Percentiles rank a stretch among this genome's conserved stretches.
These are phyloP conservation scores for Periglandula ipomoeae DNA, from an alignment of 2,329 filamentous ascomycete species.

Conservation along the genomic window DNA sequence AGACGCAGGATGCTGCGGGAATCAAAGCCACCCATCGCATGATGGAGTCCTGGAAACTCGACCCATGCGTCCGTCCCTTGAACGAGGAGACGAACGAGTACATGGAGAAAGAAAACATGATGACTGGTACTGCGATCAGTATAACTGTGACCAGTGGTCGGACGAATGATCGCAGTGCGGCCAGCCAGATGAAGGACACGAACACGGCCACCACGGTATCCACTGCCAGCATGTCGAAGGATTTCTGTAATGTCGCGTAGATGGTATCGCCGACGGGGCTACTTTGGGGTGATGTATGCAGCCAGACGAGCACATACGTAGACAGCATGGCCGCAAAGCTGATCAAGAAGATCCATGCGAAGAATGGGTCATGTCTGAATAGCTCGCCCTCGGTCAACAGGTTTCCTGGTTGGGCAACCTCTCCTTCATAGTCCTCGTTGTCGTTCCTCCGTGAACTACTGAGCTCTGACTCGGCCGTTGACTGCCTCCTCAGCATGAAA, in stretches of 20 bases:
- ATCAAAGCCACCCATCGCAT: constrained; percentile 84
- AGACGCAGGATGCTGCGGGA: constrained; percentile 60
- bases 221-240: constrained; percentile 79
- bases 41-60: constrained; percentile 70
- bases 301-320: constrained; percentile 79
- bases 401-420: constrained; percentile 31
- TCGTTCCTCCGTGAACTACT: constrained; percentile 29
- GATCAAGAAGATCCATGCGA: constrained; percentile 83
- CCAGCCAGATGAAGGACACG: constrained; percentile 85
- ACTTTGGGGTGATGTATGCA: constrained; percentile 71
- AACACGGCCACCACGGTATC: constrained; percentile 87
- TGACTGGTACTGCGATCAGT: constrained; percentile 72
- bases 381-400: constrained; percentile 55
- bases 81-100: constrained; percentile 90
- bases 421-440: constrained; percentile 23
- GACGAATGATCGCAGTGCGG: constrained; percentile 78
- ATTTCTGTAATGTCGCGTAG: constrained; percentile 78
- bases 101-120: constrained; percentile 80
- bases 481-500: constrained; percentile 31
- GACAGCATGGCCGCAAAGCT: constrained; percentile 75
- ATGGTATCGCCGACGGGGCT: constrained; percentile 83
- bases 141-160: constrained; percentile 74
- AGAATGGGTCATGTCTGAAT: constrained; percentile 81
- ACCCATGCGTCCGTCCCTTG: constrained; percentile 64
- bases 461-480: constrained; percentile 38